A percentile compares a stretch with the other conserved stretches of the same genome.
Conservation (phyloP, 129 eudicot species). For the Heracleum sosnowskyi region DNA sequence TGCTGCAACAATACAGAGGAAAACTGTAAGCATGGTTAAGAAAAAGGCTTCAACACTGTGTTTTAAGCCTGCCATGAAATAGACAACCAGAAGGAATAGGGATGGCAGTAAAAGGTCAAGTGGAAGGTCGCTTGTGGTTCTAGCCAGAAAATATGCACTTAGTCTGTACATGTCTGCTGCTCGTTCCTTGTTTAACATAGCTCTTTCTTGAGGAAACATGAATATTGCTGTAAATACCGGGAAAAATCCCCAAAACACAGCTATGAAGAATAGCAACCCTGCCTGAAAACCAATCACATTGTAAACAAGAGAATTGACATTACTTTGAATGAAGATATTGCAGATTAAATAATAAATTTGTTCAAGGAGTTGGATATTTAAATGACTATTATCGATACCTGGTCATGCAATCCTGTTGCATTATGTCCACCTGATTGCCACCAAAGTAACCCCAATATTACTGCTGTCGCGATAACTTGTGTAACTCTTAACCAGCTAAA, state of each 20-base stretch:
- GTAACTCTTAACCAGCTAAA: slow-evolving; percentile 93
- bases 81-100: slow-evolving; percentile 70
- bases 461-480: slow-evolving; percentile 77
- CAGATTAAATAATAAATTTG: not conserved
- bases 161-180: slow-evolving; percentile 95
- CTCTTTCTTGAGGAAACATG: slow-evolving; percentile 95
- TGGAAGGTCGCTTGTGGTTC: slow-evolving; percentile 90
- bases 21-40: slow-evolving; percentile 67
- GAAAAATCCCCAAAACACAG: slow-evolving; percentile 97
- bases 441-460: slow-evolving; percentile 84
- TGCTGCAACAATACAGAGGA: slow-evolving; percentile 90
- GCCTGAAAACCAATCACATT: slow-evolving; percentile 44
- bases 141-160: slow-evolving; percentile 90
- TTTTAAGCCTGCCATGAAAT: slow-evolving; percentile 93
- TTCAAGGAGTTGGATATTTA: not conserved
- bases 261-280: slow-evolving; percentile 85
- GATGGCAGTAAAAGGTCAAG: slow-evolving; percentile 85
- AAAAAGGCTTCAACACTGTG: slow-evolving; percentile 51
- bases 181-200: slow-evolving; percentile 87
- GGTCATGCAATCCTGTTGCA: slow-evolving; percentile 59
- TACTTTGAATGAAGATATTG: not conserved
- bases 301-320: not conserved
- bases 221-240: slow-evolving; percentile 97
- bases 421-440: slow-evolving; percentile 74
- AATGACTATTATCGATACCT: slow-evolving; percentile 32